These are phyloP conservation scores for Termitomyces sp. DNA, from an alignment of 768 basidiomycete genomes.

Conservation along the genomic window DNA sequence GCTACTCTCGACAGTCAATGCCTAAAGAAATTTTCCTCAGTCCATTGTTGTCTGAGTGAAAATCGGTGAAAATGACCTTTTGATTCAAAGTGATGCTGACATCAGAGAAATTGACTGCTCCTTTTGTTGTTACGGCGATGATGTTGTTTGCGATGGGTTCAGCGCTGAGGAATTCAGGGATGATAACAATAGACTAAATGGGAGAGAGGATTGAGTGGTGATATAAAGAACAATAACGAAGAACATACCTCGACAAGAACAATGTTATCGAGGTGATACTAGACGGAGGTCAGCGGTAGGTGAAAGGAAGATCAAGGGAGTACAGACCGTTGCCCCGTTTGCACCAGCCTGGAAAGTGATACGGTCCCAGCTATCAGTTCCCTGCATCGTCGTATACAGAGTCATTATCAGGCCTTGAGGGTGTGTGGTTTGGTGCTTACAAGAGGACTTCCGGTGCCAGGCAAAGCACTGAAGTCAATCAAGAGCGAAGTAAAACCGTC, in stretches of 20 bases:
- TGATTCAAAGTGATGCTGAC: slow-evolving; percentile 36
- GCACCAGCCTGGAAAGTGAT: slow-evolving; percentile 44
- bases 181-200: slow-evolving; percentile 36
- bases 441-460: slow-evolving; percentile 36
- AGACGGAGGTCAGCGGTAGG: not conserved
- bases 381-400: slow-evolving; percentile 19
- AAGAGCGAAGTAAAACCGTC: slow-evolving; percentile 39
- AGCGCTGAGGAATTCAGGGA: slow-evolving; percentile 47
- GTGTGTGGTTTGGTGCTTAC: slow-evolving; percentile 16
- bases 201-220: not conserved
- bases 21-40: slow-evolving; percentile 17
- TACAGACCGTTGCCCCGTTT: slow-evolving; percentile 39
- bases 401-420: not conserved
- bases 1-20: slow-evolving; percentile 28
- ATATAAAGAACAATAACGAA: not conserved
- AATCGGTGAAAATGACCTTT: slow-evolving; percentile 23
- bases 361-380: slow-evolving; percentile 44
- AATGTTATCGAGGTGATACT: slow-evolving; percentile 52
- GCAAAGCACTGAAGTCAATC: slow-evolving; percentile 45
- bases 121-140: slow-evolving; percentile 46
- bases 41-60: not conserved
- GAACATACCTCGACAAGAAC: slow-evolving; percentile 36
- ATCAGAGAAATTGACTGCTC: slow-evolving; percentile 39
- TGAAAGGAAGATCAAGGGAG: not conserved
- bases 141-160: slow-evolving; percentile 46